These are phyloP conservation scores for Trichoderma harzianum DNA, from an alignment of 2,329 filamentous ascomycete species.

Conservation along the genomic window DNA sequence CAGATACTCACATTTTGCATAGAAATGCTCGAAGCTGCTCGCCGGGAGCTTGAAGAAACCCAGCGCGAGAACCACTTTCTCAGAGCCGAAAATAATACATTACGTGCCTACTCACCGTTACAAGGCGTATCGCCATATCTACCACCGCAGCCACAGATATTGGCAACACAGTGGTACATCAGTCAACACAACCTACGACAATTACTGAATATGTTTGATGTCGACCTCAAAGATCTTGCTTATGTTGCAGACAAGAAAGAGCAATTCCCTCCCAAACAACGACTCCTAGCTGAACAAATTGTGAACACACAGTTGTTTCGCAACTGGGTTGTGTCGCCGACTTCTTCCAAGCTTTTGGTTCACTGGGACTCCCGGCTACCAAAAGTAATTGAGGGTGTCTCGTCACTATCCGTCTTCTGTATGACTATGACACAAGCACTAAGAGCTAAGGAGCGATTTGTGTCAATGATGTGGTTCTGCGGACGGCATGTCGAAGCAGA, in stretches of 20 bases:
- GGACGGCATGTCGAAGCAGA: not conserved
- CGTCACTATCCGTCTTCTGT: not conserved
- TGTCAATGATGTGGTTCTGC: not conserved
- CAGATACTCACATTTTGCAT: not conserved
- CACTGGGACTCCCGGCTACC: not conserved
- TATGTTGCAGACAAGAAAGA: not conserved
- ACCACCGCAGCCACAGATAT: not conserved
- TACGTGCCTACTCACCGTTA: not conserved
- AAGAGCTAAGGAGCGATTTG: not conserved
- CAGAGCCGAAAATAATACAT: not conserved
- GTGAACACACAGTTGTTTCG: not conserved
- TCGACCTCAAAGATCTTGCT: not conserved
- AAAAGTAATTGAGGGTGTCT: not conserved
- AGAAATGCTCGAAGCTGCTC: not conserved
- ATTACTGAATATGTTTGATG: not conserved
- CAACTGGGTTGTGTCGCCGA: not conserved
- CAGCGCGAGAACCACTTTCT: not conserved
- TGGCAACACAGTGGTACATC: not conserved
- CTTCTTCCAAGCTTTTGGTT: not conserved
- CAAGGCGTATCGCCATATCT: not conserved
- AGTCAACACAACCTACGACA: not conserved
- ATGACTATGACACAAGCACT: not conserved
- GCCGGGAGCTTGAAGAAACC: not conserved
- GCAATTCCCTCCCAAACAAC: not conserved
- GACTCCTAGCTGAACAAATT: not conserved